Percentiles rank a stretch among this genome's conserved stretches.
Conservation (phyloP, 2,329 filamentous ascomycete genomes). For the Dactylellina drechsleri region DNA sequence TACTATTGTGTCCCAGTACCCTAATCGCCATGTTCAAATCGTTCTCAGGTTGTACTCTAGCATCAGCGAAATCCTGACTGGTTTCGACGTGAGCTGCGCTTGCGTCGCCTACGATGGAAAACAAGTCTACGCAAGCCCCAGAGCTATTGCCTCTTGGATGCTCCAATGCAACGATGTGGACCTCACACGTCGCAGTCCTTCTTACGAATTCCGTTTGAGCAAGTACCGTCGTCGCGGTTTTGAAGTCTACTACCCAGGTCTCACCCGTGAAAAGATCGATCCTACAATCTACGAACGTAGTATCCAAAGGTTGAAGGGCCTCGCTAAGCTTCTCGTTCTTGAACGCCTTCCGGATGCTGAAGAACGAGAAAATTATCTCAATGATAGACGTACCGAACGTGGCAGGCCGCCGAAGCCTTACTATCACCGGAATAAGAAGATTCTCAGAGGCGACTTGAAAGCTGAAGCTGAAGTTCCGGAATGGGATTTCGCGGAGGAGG, state of each 20-base stretch:
- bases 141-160: conserved; percentile 80
- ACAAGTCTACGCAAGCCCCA: conserved; percentile 81
- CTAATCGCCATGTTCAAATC: conserved; percentile 82
- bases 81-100: conserved; percentile 85
- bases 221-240: conserved; percentile 88
- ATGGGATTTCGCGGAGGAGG: conserved; percentile 77
- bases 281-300: conserved; percentile 87
- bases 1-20: conserved; percentile 85
- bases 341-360: conserved; percentile 77
- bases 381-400: conserved; percentile 75
- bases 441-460: conserved; percentile 77
- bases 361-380: conserved; percentile 76
- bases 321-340: conserved; percentile 81
- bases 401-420: conserved; percentile 69
- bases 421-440: conserved; percentile 60
- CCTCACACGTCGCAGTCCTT: conserved; percentile 80
- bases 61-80: conserved; percentile 83
- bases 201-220: conserved; percentile 85
- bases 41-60: conserved; percentile 87
- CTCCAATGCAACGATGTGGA: conserved; percentile 86
- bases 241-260: conserved; percentile 80
- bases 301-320: conserved; percentile 77
- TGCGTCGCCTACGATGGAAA: conserved; percentile 82
- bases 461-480: conserved; percentile 77
- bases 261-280: conserved; percentile 80